A percentile compares a stretch with the other conserved stretches of the same genome.
These are phyloP conservation scores for Favolaschia claudopus DNA, from an alignment of 768 basidiomycete species.

Conservation along the genomic window DNA sequence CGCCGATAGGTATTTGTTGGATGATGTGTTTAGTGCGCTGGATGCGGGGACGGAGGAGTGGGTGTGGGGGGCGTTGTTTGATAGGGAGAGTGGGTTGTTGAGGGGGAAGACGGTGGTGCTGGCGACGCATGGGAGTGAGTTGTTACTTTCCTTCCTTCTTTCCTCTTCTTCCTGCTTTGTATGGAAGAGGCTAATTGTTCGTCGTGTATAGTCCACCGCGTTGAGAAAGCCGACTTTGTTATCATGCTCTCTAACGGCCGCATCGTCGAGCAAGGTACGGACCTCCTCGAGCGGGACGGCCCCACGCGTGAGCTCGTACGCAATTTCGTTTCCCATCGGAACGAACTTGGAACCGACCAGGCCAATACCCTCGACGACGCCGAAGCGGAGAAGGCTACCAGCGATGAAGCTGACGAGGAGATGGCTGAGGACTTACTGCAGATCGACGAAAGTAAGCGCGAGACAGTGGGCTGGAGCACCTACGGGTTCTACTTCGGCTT, in stretches of 20 bases:
- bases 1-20: not conserved
- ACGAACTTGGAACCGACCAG: no score
- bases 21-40: slow-evolving; percentile 13
- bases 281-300: not conserved
- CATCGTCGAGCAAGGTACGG: not conserved
- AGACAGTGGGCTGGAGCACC: slow-evolving; percentile 5
- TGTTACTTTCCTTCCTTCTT: not conserved
- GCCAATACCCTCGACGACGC: no score
- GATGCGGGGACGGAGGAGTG: slow-evolving; percentile 6
- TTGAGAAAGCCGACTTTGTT: slow-evolving; percentile 5
- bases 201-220: slow-evolving; percentile 12
- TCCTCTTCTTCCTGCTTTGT: no score
- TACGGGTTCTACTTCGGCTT: slow-evolving; percentile 7
- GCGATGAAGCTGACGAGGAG: not conserved
- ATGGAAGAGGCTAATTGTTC: no score
- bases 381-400: not conserved
- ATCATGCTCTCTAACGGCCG: slow-evolving; percentile 1
- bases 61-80: slow-evolving; percentile 1
- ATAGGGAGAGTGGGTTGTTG: not conserved
- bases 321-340: not conserved
- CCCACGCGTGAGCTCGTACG: slow-evolving; percentile 3
- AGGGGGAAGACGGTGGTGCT: slow-evolving; percentile 2
- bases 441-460: slow-evolving; percentile 7
- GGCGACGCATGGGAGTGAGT: slow-evolving; percentile 16
- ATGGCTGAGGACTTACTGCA: not conserved